Percentiles rank a stretch among this genome's conserved stretches.
These are phyloP conservation scores for Leucogyrophana mollusca DNA, from an alignment of 768 basidiomycete species.

Conservation along the genomic window DNA sequence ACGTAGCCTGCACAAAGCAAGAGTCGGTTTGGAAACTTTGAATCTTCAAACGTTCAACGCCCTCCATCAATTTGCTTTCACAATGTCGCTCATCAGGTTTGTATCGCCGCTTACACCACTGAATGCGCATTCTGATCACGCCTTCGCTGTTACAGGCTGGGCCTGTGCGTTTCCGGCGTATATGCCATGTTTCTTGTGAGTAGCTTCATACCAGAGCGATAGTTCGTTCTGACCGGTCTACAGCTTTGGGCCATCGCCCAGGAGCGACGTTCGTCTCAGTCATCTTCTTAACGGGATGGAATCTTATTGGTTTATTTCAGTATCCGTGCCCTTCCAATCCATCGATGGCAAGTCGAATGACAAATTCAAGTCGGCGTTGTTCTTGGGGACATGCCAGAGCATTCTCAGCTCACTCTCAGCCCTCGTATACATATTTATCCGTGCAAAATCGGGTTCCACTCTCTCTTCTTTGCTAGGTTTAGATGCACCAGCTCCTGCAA, in stretches of 20 bases:
- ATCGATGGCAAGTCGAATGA: slow-evolving; percentile 59
- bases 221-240: slow-evolving; percentile 4
- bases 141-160: slow-evolving; percentile 44
- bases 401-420: slow-evolving; percentile 75
- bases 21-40: no score
- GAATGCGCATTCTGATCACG: neutral
- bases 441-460: slow-evolving; percentile 53
- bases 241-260: slow-evolving; percentile 93
- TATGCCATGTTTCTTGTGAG: slow-evolving; percentile 91
- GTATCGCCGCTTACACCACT: neutral
- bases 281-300: neutral
- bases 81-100: slow-evolving; percentile 28
- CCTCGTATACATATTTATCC: slow-evolving; percentile 68
- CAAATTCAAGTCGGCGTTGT: slow-evolving; percentile 83
- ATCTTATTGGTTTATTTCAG: slow-evolving; percentile 34
- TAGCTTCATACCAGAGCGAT: slow-evolving; percentile 4
- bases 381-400: slow-evolving; percentile 85
- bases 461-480: slow-evolving; percentile 64
- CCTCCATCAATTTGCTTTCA: neutral
- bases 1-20: slow-evolving; percentile 18
- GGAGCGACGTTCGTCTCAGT: slow-evolving; percentile 69
- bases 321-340: slow-evolving; percentile 81
- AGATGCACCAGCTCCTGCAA: slow-evolving; percentile 25
- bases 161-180: slow-evolving; percentile 79
- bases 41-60: no score